Base-by-base conservation (phyloP, 2,329 filamentous ascomycete species). In the Pleomassaria siparia region DNA sequence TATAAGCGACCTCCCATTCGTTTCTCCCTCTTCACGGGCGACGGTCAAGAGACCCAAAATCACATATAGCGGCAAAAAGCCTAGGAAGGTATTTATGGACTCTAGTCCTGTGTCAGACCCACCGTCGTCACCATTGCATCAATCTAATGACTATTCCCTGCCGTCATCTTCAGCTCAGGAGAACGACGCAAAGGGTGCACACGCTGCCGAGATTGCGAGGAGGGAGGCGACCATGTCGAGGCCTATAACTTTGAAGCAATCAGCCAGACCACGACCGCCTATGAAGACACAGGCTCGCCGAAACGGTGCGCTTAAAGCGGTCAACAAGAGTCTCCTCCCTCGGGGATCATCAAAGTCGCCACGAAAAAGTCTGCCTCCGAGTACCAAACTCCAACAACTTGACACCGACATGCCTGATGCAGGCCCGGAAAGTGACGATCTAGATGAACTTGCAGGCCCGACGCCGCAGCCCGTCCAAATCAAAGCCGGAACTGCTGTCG, bases 101-200 rank as follows among this genome's bases (percentile, higher is more conserved):
- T 46, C 43, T 10, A 58, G 57, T 20, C 43, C 51, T 26, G 15
- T 51, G n/a, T 51, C 53, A 24, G 49, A 57, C 21, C 39, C 46
- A n/a, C 35, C 39, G 11, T 26, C 51, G 12, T 50, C 46, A 39
- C 54, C 55, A 13, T 54, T 40, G 43, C 56, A 51, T 60, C 35
- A 62, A 61, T 46, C 48, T 58, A n/a, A 26, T 15, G 49, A 53
- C 8, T 51, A 53, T 8, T 58, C 46, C 10, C 51, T 59, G 32
- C 56, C 61, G n/a, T 57, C 40, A n/a, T 47, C 51, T 13, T 58
- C 59, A 11, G 49, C 51, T 12, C 62, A 58, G 30, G 54, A 57
- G 43, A 64, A 62, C 13, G 73, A 74, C 47, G 42, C 64, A 33
- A 61, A 64, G 32, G 70, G 70, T 16, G 64, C 66, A 16, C 51